Base-by-base conservation (phyloP, 2,329 filamentous ascomycete genomes). In the Ceratocystis alfenasii region DNA sequence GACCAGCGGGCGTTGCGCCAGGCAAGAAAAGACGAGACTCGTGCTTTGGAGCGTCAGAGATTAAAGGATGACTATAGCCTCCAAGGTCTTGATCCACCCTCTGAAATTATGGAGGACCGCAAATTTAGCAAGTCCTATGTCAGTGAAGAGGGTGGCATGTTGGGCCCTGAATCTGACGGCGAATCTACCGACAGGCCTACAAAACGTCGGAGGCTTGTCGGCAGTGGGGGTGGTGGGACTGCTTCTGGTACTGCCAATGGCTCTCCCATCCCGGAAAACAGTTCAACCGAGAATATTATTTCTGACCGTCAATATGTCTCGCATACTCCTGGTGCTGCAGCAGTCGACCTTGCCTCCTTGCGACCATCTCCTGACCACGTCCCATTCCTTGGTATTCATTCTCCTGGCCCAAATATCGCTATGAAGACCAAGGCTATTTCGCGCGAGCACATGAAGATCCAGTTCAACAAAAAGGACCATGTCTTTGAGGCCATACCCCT, bases 341-440 rank as follows among this genome's bases (percentile, higher is more conserved):
- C 80, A 44, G 81, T 86, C 50, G 83, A 88, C 71, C 76, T 87
- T 48, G 79, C 79, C 8, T 80, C 79, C 22, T 76, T 87, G 59
- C 79, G 83, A 4, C 84, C 86, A 1, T 83, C 84, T 28, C 83
- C 84, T 0, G 75, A 81, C 68, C 80, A 85, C 66, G 82, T 85
- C 65, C 84, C 86, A 2, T 81, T 89, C 67, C 80, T 91, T 62
- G 83, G 84, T 44, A 89, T 92, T 57, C 88, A 91, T 73, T 88
- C 88, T 2, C 84, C 84, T 0, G 81, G 82, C 1, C 81, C 81
- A 4, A 78, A 83, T 62, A 83, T 84, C 68, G 81, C 83, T 2
- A 78, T 74, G 68, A 83, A 82, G 69, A 89, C 88, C 63, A 88
- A 87, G 72, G 83, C 82, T 63, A 91, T 92, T 65, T 92, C 88